These are phyloP conservation scores for Schizophyllum commune DNA, from an alignment of 1,284 basidiomycete species.

Conservation along the genomic window DNA sequence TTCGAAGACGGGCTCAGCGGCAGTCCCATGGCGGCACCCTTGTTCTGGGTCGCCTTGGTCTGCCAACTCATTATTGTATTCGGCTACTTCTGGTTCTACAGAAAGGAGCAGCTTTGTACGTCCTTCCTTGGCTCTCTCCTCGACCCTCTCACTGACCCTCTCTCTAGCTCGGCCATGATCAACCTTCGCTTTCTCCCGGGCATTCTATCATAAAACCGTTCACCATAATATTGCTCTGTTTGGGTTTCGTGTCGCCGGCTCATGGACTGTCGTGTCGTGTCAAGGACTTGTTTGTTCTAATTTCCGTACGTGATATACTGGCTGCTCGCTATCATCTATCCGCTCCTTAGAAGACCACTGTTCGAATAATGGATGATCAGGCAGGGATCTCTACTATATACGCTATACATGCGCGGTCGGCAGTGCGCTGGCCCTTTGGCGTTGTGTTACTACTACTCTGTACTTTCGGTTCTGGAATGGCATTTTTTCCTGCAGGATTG, in stretches of 20 bases:
- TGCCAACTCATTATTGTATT: constrained; percentile 79
- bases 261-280: neutral
- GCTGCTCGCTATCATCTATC: neutral
- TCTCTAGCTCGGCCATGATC: constrained; percentile 25
- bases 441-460: neutral
- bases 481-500: neutral
- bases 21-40: constrained; percentile 70
- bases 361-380: neutral
- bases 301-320: neutral
- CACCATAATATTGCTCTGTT: constrained; percentile 1
- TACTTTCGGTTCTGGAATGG: neutral
- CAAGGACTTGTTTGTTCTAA: neutral
- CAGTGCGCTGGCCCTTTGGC: neutral
- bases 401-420: neutral
- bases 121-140: constrained; percentile 2
- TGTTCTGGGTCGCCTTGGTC: constrained; percentile 84
- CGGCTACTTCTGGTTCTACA: constrained; percentile 94
- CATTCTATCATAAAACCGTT: constrained; percentile 7
- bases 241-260: constrained; percentile 4
- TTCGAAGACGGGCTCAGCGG: constrained; percentile 58
- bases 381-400: neutral
- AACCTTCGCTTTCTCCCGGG: constrained; percentile 8
- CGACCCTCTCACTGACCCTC: constrained; percentile 4
- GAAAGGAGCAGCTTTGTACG: constrained; percentile 76
- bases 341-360: neutral